Percentiles rank a stretch among this genome's conserved stretches.
These are phyloP conservation scores for Pseudopyricularia cyperi DNA, from an alignment of 2,329 filamentous ascomycete genomes.

Conservation along the genomic window DNA sequence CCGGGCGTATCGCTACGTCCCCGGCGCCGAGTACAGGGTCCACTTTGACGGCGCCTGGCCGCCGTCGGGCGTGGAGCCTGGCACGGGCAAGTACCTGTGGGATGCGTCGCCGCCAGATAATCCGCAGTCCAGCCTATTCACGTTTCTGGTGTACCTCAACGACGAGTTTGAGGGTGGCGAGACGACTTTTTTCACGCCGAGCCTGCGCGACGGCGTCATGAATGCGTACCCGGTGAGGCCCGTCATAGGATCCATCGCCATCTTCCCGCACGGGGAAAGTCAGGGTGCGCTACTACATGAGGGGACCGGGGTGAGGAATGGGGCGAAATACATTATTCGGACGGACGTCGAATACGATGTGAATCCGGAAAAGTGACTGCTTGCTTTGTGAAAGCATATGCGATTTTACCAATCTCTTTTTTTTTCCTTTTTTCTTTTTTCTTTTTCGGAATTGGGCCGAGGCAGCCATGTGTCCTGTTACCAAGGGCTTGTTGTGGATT, in stretches of 20 bases:
- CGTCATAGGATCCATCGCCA: constrained; percentile 53
- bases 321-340: constrained; percentile 55
- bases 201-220: constrained; percentile 47
- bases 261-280: constrained; percentile 59
- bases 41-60: constrained; percentile 66
- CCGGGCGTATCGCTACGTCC: constrained; percentile 59
- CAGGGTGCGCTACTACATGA: constrained; percentile 54
- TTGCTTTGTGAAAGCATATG: background rate
- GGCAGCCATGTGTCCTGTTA: too few species aligned
- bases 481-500: too few species aligned
- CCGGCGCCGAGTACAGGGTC: constrained; percentile 57
- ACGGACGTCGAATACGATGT: constrained; percentile 54
- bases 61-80: constrained; percentile 47
- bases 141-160: constrained; percentile 56
- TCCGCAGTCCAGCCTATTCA: constrained; percentile 55
- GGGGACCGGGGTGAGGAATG: constrained; percentile 55
- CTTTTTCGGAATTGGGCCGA: too few species aligned
- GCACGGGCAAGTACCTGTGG: constrained; percentile 46
- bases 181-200: constrained; percentile 58
- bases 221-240: constrained; percentile 59
- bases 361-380: background rate
- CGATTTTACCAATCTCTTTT: background rate
- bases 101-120: constrained; percentile 46
- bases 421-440: background rate
- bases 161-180: constrained; percentile 61